These are phyloP conservation scores for Botrytis elliptica DNA, from an alignment of 2,329 filamentous ascomycete genomes.

Conservation along the genomic window DNA sequence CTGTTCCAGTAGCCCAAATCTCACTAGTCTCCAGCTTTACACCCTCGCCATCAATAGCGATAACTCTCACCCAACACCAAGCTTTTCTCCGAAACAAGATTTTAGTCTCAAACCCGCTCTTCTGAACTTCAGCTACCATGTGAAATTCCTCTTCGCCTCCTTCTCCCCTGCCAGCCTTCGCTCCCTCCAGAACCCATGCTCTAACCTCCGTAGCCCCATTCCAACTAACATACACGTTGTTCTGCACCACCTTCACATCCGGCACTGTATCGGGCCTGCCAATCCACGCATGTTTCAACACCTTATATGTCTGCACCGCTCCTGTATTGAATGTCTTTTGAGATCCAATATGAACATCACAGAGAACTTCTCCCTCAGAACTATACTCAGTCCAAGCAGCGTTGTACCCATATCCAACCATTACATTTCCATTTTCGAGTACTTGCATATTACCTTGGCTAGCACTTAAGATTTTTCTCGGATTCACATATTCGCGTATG, in stretches of 20 bases:
- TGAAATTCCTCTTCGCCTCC: background rate
- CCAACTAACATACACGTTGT: background rate
- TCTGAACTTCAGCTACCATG: background rate
- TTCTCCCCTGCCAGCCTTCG: background rate
- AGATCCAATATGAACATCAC: background rate
- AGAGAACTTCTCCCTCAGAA: background rate
- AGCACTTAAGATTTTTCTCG: constrained; percentile 25
- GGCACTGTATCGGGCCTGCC: background rate
- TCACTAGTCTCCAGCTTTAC: background rate
- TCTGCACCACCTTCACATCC: background rate
- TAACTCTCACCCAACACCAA: constrained; percentile 4
- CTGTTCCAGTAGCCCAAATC: background rate
- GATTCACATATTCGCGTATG: constrained; percentile 21
- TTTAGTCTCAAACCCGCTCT: background rate
- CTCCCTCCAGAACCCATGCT: background rate
- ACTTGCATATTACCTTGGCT: constrained; percentile 30
- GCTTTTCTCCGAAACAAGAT: background rate
- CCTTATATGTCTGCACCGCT: constrained; percentile 13
- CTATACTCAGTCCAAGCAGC: constrained; percentile 8
- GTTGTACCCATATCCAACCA: constrained; percentile 5
- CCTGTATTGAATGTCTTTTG: background rate
- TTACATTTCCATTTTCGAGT: constrained; percentile 3
- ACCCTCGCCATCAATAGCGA: background rate
- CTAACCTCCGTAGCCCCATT: constrained; percentile 14
- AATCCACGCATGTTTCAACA: background rate